phyloP scores from a whole-genome alignment of 208 protist genomes.

The Naegleria gruberi region DNA sequence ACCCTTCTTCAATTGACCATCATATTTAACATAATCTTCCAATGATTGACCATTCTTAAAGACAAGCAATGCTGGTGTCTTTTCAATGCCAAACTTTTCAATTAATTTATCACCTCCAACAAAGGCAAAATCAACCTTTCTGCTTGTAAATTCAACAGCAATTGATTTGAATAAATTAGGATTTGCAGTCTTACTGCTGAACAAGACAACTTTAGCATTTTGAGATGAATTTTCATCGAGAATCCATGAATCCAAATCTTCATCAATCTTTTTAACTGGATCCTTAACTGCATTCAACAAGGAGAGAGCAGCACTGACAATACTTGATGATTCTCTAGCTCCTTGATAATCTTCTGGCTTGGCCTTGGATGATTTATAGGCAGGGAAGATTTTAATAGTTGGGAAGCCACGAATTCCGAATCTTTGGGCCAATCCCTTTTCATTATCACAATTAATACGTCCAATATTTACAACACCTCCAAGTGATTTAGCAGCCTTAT shows the following conservation, averaged over 20 bases:
- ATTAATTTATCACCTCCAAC: background rate
- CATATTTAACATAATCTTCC: background rate
- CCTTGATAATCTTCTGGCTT: slow-evolving; percentile 14
- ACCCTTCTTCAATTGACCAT: background rate
- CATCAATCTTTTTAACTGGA: background rate
- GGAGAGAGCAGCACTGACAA: background rate
- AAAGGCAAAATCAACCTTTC: background rate
- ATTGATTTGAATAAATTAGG: slow-evolving; percentile 14
- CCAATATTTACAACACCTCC: slow-evolving; percentile 19
- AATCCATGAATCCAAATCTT: background rate
- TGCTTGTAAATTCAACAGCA: background rate
- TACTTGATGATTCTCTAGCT: background rate
- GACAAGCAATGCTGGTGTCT: background rate
- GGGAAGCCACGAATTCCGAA: slow-evolving; percentile 23
- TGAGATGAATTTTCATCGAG: background rate
- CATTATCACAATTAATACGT: slow-evolving; percentile 18
- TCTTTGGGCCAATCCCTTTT: slow-evolving; percentile 11
- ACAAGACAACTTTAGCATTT: background rate
- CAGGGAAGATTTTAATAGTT: slow-evolving; percentile 17
- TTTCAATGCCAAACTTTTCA: background rate
- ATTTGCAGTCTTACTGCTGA: background rate
- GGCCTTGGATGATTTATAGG: background rate
- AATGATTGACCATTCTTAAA: background rate
- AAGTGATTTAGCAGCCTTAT: slow-evolving; percentile 7
- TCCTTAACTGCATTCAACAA: background rate